Percentiles rank a stretch among this genome's conserved stretches.
phyloP scores from a whole-genome alignment of 73 alveolate species.

The Loxodes magnus region DNA sequence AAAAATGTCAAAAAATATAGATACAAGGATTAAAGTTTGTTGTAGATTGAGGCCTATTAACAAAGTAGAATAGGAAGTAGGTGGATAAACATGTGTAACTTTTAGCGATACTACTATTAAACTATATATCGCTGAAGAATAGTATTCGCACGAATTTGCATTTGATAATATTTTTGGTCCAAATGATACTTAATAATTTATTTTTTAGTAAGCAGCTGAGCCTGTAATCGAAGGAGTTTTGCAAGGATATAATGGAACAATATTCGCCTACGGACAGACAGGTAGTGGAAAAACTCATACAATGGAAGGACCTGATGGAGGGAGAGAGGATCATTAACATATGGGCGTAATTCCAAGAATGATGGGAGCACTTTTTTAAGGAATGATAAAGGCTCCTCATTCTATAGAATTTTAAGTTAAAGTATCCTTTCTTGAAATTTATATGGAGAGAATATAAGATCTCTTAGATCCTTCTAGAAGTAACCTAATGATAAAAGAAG shows the following conservation, averaged over 20 bases:
- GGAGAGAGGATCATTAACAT: conserved; percentile 31
- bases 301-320: conserved; percentile 77
- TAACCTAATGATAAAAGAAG: conserved; percentile 81
- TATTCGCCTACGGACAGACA: conserved; percentile 94
- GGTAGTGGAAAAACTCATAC: conserved; percentile 95
- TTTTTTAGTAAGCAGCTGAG: conserved; percentile 70
- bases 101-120: background rate
- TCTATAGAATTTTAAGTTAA: conserved; percentile 65
- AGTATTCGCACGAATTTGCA: background rate
- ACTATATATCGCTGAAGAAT: background rate
- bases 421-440: conserved; percentile 78
- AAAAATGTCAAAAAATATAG: background rate
- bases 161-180: background rate
- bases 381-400: conserved; percentile 40
- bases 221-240: conserved; percentile 80
- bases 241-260: conserved; percentile 91
- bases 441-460: conserved; percentile 81
- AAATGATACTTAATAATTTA: background rate
- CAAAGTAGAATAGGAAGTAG: background rate
- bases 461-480: conserved; percentile 70
- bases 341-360: conserved; percentile 80
- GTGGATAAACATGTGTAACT: background rate
- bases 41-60: conserved; percentile 2
- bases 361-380: conserved; percentile 55
- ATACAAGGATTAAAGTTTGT: background rate